These are phyloP conservation scores for Penicillium pancosmium DNA, from an alignment of 495 filamentous ascomycete genomes.

Conservation along the genomic window DNA sequence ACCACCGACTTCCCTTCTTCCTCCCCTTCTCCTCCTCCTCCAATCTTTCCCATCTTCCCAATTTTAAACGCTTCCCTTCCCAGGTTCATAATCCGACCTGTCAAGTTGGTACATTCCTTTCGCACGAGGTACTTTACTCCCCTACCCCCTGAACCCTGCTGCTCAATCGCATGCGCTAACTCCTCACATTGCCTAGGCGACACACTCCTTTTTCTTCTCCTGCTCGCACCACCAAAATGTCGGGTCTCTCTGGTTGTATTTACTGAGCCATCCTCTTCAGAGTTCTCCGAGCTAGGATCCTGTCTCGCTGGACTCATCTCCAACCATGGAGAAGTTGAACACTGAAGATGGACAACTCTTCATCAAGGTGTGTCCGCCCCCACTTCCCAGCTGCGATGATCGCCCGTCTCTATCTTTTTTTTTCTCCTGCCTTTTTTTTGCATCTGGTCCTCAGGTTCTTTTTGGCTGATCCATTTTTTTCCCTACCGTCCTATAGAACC, in stretches of 20 bases:
- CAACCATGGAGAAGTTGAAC: conserved; percentile 55
- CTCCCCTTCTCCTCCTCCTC: conserved; percentile 12
- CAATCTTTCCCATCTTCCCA: conserved; percentile 15
- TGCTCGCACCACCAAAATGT: conserved; percentile 46
- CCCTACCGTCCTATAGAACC: conserved; percentile 59
- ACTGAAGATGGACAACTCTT: conserved; percentile 88
- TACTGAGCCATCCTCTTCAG: conserved; percentile 44
- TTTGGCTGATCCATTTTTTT: conserved; percentile 4
- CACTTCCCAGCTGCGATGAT: conserved; percentile 1
- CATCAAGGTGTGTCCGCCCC: conserved; percentile 65
- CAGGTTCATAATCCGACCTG: conserved; percentile 12
- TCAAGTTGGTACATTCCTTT: conserved; percentile 17
- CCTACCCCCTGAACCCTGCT: background rate
- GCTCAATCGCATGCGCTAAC: conserved; percentile 14
- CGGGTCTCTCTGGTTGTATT: conserved; percentile 35
- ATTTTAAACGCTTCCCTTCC: conserved; percentile 19
- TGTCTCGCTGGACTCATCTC: conserved; percentile 30
- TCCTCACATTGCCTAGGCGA: conserved; percentile 35
- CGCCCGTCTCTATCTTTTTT: conserved; percentile 7
- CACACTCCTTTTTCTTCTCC: conserved; percentile 25
- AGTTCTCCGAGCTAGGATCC: conserved; percentile 35
- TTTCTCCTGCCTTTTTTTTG: background rate
- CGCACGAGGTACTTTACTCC: conserved; percentile 9
- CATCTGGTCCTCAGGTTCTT: background rate
- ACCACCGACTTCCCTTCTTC: conserved; percentile 12